phyloP scores from a whole-genome alignment of 2,329 filamentous ascomycete genomes.

The Aspergillus felis region DNA sequence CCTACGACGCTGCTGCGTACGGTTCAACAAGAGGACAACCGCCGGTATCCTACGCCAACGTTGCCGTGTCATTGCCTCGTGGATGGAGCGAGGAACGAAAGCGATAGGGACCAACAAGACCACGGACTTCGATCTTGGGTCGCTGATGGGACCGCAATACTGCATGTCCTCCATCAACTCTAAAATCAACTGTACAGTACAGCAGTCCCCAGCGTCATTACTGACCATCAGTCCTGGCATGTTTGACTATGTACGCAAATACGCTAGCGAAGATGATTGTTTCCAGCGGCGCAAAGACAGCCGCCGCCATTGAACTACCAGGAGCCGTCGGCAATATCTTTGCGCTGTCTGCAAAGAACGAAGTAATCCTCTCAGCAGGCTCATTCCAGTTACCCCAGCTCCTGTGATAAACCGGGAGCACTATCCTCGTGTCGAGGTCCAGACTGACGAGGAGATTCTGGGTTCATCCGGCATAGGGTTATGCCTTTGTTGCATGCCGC shows the following conservation, averaged over 20 bases:
- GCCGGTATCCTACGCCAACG: too few species aligned
- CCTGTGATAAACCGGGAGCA: conserved; percentile 29
- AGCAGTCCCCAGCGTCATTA: too few species aligned
- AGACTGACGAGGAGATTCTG: conserved; percentile 41
- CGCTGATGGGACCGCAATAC: not conserved
- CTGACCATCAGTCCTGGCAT: conserved; percentile 26
- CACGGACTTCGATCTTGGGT: not conserved
- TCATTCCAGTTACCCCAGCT: conserved; percentile 50
- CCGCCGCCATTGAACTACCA: conserved; percentile 43
- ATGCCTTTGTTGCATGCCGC: conserved; percentile 32
- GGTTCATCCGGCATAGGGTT: conserved; percentile 19
- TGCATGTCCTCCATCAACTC: too few species aligned
- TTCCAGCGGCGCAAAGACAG: conserved; percentile 44
- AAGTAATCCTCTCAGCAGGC: conserved; percentile 47
- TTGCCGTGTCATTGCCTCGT: not conserved
- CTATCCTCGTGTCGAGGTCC: conserved; percentile 33
- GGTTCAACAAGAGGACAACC: not conserved
- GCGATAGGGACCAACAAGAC: too few species aligned
- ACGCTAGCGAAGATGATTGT: conserved; percentile 41
- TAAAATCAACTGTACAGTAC: too few species aligned
- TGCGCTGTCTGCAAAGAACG: conserved; percentile 45
- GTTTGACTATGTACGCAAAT: conserved; percentile 35
- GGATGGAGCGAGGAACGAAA: not conserved
- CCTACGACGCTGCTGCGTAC: conserved; percentile 18
- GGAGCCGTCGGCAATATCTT: conserved; percentile 34